Evolutionary conservation across 495 filamentous ascomycete genomes (phyloP).

Genomic region (Xylaria castorea): DNA sequence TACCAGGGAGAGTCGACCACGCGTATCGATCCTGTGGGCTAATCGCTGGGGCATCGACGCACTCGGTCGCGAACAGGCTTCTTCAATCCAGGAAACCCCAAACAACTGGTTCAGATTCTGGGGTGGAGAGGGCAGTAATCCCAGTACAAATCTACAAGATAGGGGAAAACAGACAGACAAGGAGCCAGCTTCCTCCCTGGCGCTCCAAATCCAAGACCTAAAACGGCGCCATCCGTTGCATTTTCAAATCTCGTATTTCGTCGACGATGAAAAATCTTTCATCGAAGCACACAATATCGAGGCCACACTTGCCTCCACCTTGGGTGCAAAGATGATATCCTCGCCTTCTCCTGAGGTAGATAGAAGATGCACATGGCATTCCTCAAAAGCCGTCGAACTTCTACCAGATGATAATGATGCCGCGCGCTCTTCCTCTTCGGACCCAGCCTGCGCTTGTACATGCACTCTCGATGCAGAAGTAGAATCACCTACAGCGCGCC

Average conservation of each 20-base stretch:
- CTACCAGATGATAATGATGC: slow-evolving; percentile 37
- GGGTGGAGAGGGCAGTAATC: background rate
- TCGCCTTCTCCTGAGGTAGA: background rate
- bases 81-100: background rate
- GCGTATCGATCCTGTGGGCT: slow-evolving; percentile 49
- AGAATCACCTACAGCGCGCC: slow-evolving; percentile 22
- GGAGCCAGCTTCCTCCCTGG: slow-evolving; percentile 48
- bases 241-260: slow-evolving; percentile 71
- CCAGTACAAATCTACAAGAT: background rate
- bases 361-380: slow-evolving; percentile 39
- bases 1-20: slow-evolving; percentile 38
- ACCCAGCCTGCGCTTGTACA: slow-evolving; percentile 15
- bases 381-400: slow-evolving; percentile 22
- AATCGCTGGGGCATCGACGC: slow-evolving; percentile 49
- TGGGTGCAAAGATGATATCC: background rate
- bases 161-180: background rate
- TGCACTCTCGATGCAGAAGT: slow-evolving; percentile 8
- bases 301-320: slow-evolving; percentile 24
- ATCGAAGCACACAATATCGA: slow-evolving; percentile 61
- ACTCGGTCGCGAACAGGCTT: slow-evolving; percentile 24
- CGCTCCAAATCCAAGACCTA: slow-evolving; percentile 66
- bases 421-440: slow-evolving; percentile 31
- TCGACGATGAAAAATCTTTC: slow-evolving; percentile 76
- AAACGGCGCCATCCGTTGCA: slow-evolving; percentile 60
- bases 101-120: slow-evolving; percentile 22